Conservation (phyloP, 768 basidiomycete genomes). For the Lentinula guzmanii region DNA sequence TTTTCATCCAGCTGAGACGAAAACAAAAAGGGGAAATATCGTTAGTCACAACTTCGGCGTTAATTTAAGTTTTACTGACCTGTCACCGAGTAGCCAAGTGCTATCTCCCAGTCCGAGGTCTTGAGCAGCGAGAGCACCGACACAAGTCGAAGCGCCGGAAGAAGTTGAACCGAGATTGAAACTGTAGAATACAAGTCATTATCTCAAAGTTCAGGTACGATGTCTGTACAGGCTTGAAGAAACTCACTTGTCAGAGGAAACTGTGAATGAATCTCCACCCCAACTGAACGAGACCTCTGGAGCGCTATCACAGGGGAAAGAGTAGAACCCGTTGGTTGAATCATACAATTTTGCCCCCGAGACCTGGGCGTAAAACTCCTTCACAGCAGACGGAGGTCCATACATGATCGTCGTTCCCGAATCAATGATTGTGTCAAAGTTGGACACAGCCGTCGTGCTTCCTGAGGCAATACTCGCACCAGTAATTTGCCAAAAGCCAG, state of each 20-base stretch:
- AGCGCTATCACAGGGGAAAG: constrained; percentile 22
- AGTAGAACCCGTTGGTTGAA: constrained; percentile 15
- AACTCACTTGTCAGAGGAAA: constrained; percentile 29
- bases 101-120: constrained; percentile 16
- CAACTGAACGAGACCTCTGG: constrained; percentile 30
- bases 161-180: constrained; percentile 38
- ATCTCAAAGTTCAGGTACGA: neutral
- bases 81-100: constrained; percentile 30
- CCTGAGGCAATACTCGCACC: constrained; percentile 13
- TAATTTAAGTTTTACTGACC: neutral
- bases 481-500: constrained; percentile 23
- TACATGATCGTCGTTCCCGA: constrained; percentile 29
- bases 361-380: constrained; percentile 19
- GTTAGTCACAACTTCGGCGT: neutral
- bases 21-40: neutral
- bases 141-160: constrained; percentile 24
- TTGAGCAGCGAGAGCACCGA: constrained; percentile 28
- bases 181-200: neutral
- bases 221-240: neutral
- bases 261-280: constrained; percentile 30
- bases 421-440: constrained; percentile 25
- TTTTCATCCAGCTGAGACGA: constrained; percentile 24
- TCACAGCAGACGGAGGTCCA: constrained; percentile 19
- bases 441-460: constrained; percentile 6
- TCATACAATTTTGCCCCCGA: constrained; percentile 17